A percentile compares a stretch with the other conserved stretches of the same genome.
These are phyloP conservation scores for Rubia tinctorum DNA, from an alignment of 305 asterid genomes.

Conservation along the genomic window DNA sequence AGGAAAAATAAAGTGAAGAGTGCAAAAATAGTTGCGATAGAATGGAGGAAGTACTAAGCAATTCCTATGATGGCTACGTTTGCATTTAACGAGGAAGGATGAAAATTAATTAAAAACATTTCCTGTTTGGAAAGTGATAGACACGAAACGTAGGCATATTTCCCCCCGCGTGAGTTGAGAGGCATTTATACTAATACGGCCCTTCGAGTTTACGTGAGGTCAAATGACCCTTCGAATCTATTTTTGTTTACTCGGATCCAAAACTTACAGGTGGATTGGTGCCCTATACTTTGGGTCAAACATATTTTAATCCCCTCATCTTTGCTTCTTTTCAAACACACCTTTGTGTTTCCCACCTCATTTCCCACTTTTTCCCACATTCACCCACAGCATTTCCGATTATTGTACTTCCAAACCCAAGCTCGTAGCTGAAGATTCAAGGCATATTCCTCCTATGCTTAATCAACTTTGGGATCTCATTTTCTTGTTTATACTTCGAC, in stretches of 20 bases:
- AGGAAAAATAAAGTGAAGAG: too few species aligned
- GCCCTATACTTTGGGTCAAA: constrained; percentile 1
- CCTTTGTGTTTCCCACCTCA: neutral
- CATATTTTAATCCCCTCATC: neutral
- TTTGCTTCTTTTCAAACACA: neutral
- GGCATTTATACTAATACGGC: neutral
- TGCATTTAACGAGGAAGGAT: neutral
- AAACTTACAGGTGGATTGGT: neutral
- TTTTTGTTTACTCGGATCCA: neutral
- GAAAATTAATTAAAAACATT: neutral
- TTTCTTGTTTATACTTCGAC: neutral
- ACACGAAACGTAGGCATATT: constrained; percentile 1
- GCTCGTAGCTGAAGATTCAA: neutral
- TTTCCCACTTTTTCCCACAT: neutral
- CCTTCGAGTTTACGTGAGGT: neutral
- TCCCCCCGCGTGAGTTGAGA: neutral
- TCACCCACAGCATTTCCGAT: neutral
- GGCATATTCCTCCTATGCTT: neutral
- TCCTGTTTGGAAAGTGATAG: neutral
- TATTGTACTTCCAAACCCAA: neutral
- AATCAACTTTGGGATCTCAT: neutral
- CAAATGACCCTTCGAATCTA: neutral
- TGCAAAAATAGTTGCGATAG: too few species aligned
- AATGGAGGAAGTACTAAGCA: too few species aligned
- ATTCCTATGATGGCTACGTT: neutral